A percentile compares a stretch with the other conserved stretches of the same genome.
Evolutionary conservation across 805 yeast species (phyloP).

Genomic region (Kluyveromyces siamensis): DNA sequence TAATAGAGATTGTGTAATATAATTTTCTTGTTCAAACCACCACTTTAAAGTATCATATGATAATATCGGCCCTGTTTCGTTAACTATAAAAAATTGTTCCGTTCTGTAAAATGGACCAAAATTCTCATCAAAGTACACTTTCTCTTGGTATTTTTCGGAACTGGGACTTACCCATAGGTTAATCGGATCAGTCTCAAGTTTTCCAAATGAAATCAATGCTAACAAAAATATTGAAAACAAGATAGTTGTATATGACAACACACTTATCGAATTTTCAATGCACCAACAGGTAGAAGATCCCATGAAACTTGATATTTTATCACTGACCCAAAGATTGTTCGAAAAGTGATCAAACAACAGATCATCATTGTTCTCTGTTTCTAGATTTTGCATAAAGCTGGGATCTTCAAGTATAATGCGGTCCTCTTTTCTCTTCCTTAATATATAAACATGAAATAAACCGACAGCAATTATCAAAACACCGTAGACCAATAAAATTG

Average conservation of each 20-base stretch:
- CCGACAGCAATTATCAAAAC: conserved; percentile 19
- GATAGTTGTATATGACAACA: conserved; percentile 36
- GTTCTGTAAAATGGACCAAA: conserved; percentile 91
- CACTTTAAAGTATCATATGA: conserved; percentile 64
- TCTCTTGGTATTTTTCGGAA: conserved; percentile 61
- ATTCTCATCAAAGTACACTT: conserved; percentile 59
- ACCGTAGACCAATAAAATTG: conserved; percentile 44
- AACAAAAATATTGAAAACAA: conserved; percentile 39
- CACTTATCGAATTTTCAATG: conserved; percentile 48
- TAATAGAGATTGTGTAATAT: conserved; percentile 31
- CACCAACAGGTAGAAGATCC: conserved; percentile 48
- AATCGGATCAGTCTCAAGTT: conserved; percentile 71
- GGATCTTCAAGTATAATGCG: conserved; percentile 14
- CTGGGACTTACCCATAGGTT: conserved; percentile 82
- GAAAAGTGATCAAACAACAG: conserved; percentile 15
- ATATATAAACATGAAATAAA: conserved; percentile 16
- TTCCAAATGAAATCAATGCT: conserved; percentile 41
- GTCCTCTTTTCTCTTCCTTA: conserved; percentile 12
- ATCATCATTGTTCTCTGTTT: conserved; percentile 10
- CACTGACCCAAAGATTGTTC: conserved; percentile 10
- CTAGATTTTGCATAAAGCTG: conserved; percentile 20
- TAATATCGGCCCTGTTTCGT: conserved; percentile 60
- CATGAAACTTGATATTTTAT: conserved; percentile 28
- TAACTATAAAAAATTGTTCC: conserved; percentile 71
- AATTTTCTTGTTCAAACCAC: conserved; percentile 80